phyloP scores from a whole-genome alignment of 2,329 filamentous ascomycete genomes.

The Aureobasidium mangrovei region DNA sequence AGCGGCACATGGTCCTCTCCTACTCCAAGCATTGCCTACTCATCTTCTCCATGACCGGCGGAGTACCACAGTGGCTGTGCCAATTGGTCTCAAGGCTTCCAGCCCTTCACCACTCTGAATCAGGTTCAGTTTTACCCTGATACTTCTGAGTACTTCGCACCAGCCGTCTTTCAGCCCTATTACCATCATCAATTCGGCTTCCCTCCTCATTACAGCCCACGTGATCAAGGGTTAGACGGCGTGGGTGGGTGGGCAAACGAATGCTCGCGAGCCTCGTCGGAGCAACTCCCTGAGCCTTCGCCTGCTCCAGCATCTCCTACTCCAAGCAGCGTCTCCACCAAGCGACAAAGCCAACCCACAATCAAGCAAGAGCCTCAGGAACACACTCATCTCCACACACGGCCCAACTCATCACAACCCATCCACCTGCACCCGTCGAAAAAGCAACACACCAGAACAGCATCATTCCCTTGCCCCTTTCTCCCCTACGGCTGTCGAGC shows the following conservation, averaged over 20 bases:
- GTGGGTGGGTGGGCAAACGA: background rate
- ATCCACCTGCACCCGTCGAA: background rate
- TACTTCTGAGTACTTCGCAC: background rate
- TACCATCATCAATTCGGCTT: background rate
- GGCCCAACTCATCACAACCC: background rate
- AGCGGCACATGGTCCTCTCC: slow-evolving; percentile 12
- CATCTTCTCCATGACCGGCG: background rate
- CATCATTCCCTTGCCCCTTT: slow-evolving; percentile 66
- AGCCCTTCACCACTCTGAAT: background rate
- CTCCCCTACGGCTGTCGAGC: slow-evolving; percentile 64
- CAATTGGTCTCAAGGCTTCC: background rate
- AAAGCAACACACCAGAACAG: background rate
- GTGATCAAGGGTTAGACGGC: background rate
- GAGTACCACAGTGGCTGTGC: background rate
- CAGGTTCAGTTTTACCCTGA: background rate
- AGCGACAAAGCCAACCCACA: too few relatives aligned
- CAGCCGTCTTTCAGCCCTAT: background rate
- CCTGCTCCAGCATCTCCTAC: background rate
- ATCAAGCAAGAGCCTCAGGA: background rate
- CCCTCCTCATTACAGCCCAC: background rate
- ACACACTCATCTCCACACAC: background rate
- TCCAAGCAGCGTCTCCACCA: background rate
- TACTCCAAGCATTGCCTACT: background rate
- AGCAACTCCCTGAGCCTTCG: background rate
- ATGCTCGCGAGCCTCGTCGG: background rate